phyloP scores from a whole-genome alignment of 202 grass and related monocot genomes.

The Zizania palustris region DNA sequence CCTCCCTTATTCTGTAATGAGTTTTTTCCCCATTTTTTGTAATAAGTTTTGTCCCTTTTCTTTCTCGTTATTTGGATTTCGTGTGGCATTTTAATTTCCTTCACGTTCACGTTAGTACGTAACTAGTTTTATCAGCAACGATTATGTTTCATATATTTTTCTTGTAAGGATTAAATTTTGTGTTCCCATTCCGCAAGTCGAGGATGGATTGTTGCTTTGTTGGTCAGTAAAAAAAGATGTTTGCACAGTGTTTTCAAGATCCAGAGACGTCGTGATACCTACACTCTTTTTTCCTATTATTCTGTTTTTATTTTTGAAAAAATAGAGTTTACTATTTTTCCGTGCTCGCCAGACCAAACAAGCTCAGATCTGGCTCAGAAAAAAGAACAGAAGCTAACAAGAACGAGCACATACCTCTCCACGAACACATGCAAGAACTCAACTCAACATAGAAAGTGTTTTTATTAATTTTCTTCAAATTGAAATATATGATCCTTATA shows the following conservation, averaged over 20 bases:
- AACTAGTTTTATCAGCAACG: slow-evolving; percentile 1
- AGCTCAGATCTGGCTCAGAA: no score
- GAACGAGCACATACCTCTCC: no score
- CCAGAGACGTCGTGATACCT: neutral
- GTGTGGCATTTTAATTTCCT: neutral
- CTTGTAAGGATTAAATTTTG: neutral
- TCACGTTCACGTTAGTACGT: neutral
- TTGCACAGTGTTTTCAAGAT: neutral
- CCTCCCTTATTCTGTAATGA: slow-evolving; percentile 37
- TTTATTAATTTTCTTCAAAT: no score
- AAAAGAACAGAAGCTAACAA: no score
- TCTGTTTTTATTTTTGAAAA: neutral
- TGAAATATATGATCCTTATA: no score
- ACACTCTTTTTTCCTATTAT: neutral
- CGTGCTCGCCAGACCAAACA: no score
- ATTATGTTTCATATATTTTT: neutral
- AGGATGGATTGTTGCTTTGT: neutral
- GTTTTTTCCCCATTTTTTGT: neutral
- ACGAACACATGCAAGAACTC: no score
- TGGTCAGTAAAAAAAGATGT: slow-evolving; percentile 5
- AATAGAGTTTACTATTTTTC: no score
- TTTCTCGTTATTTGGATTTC: neutral
- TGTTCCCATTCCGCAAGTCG: neutral
- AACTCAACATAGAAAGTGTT: no score
- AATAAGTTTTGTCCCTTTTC: neutral